These are phyloP conservation scores for Hypoxylon sp. DNA, from an alignment of 2,329 filamentous ascomycete genomes.

Conservation along the genomic window DNA sequence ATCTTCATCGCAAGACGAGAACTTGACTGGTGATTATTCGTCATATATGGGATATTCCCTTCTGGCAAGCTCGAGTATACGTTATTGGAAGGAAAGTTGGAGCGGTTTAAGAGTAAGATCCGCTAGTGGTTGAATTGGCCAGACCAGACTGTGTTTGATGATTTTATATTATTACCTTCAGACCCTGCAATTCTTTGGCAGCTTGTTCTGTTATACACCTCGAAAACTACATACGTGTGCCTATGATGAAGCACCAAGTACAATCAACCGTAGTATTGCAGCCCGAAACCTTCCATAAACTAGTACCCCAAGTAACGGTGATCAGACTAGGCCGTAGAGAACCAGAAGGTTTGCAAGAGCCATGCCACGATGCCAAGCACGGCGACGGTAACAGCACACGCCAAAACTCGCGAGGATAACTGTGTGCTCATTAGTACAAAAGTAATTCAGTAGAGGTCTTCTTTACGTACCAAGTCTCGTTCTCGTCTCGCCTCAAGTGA, in stretches of 20 bases:
- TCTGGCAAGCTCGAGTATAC: no score
- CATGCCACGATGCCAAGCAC: background rate
- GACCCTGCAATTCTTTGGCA: no score
- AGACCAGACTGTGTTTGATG: no score
- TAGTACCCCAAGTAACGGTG: background rate
- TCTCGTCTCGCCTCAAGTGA: background rate
- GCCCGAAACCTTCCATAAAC: background rate
- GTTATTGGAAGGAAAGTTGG: no score
- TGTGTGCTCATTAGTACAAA: background rate
- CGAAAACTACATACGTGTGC: no score
- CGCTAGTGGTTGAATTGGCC: no score
- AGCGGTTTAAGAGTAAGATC: no score
- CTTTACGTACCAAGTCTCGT: background rate
- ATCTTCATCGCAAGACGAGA: conserved; percentile 10
- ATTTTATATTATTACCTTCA: no score
- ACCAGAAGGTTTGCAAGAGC: background rate
- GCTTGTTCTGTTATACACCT: no score
- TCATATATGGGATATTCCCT: no score
- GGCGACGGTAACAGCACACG: no score
- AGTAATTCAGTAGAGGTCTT: background rate
- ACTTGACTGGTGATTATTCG: background rate
- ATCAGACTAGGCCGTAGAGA: background rate
- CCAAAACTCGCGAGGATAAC: background rate
- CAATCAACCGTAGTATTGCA: background rate
- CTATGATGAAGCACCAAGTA: no score